These are phyloP conservation scores for Heritiera littoralis DNA, from an alignment of 345 rosid genomes.

Conservation along the genomic window DNA sequence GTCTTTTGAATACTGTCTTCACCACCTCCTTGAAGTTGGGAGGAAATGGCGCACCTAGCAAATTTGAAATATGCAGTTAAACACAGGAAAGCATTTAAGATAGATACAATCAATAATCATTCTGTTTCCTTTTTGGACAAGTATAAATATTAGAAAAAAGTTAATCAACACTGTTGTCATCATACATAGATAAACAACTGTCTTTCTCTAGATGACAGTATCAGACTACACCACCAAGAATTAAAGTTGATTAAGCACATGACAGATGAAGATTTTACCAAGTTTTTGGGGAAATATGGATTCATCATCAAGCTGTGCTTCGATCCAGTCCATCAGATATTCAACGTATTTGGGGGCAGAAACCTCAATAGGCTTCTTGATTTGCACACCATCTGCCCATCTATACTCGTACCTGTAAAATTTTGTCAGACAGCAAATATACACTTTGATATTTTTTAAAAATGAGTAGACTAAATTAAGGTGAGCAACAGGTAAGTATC, in stretches of 20 bases:
- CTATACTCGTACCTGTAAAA: slow-evolving; percentile 85
- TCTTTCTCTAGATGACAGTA: background rate
- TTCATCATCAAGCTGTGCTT: slow-evolving; percentile 93
- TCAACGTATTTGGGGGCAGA: slow-evolving; percentile 99
- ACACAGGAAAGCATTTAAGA: background rate
- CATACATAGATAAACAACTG: background rate
- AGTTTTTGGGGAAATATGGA: slow-evolving; percentile 96
- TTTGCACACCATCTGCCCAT: slow-evolving; percentile 99
- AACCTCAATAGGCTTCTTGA: slow-evolving; percentile 97
- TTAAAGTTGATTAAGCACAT: slow-evolving; percentile 10
- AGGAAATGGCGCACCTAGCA: slow-evolving; percentile 94
- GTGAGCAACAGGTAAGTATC: background rate
- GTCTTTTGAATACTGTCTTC: slow-evolving; percentile 89
- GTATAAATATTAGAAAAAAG: background rate
- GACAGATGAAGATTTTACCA: slow-evolving; percentile 50
- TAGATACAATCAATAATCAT: background rate
- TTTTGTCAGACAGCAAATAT: slow-evolving; percentile 16
- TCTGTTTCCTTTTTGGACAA: background rate
- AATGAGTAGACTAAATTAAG: background rate
- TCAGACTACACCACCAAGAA: slow-evolving; percentile 2
- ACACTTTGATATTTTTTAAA: too few species aligned
- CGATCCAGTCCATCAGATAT: slow-evolving; percentile 99
- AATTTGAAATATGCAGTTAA: slow-evolving; percentile 14
- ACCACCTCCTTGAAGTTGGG: slow-evolving; percentile 94
- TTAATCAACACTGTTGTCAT: background rate